A percentile compares a stretch with the other conserved stretches of the same genome.
phyloP scores from a whole-genome alignment of 768 basidiomycete genomes.

The Lepiota brunneoincarnata region DNA sequence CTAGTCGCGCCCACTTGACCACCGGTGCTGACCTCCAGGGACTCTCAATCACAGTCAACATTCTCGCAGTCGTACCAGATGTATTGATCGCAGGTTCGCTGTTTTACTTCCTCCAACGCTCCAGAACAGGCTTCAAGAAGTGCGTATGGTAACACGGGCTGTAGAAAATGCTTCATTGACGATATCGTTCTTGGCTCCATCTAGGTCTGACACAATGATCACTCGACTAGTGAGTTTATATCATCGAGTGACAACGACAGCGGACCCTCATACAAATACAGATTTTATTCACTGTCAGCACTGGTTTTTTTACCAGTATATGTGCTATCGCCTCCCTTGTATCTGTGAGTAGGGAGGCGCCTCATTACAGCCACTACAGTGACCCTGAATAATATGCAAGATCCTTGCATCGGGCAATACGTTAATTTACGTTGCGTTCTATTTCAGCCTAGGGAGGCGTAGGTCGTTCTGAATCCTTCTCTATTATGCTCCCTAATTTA shows the following conservation, averaged over 20 bases:
- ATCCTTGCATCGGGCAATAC: constrained; percentile 46
- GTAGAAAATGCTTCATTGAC: neutral
- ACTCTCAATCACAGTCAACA: constrained; percentile 55
- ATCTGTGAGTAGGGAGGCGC: constrained; percentile 22
- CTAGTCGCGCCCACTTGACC: constrained; percentile 6
- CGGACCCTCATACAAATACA: constrained; percentile 15
- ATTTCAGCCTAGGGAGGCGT: constrained; percentile 53
- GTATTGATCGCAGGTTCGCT: constrained; percentile 48
- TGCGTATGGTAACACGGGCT: constrained; percentile 18
- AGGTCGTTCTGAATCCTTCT: constrained; percentile 16
- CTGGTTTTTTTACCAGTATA: constrained; percentile 34
- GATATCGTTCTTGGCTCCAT: neutral
- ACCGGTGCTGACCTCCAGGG: constrained; percentile 28
- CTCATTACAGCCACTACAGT: neutral
- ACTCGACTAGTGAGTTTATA: constrained; percentile 38
- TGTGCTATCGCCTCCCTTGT: constrained; percentile 31
- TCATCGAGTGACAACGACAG: neutral
- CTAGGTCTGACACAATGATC: constrained; percentile 51
- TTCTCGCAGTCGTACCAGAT: constrained; percentile 48
- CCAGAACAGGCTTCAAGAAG: constrained; percentile 54
- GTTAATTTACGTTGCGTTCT: constrained; percentile 57
- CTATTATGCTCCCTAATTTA: neutral
- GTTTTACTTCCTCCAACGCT: constrained; percentile 46
- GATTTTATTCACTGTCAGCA: constrained; percentile 59
- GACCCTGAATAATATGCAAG: constrained; percentile 19